Conservation (phyloP, 2,329 filamentous ascomycete species). For the Colletotrichum eleusines region DNA sequence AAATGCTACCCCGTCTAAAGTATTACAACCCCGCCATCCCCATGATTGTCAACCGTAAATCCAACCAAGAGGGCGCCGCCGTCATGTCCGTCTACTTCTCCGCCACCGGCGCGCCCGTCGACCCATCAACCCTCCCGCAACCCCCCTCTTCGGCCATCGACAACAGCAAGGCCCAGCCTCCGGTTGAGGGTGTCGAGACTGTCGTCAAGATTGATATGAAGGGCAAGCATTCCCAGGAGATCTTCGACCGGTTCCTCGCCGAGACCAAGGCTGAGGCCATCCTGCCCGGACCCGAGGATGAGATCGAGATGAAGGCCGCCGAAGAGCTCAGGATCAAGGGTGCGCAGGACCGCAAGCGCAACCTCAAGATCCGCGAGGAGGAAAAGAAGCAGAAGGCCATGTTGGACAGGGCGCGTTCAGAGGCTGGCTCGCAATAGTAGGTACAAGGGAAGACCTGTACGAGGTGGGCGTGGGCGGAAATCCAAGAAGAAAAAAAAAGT, state of each 20-base stretch:
- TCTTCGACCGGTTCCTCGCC: constrained; percentile 71
- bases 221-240: constrained; percentile 68
- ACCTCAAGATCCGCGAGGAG: constrained; percentile 65
- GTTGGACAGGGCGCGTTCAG: constrained; percentile 54
- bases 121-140: constrained; percentile 52
- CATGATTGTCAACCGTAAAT: constrained; percentile 82
- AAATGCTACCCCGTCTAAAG: constrained; percentile 87
- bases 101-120: constrained; percentile 47
- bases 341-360: constrained; percentile 66
- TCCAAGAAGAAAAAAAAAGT: neutral
- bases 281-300: constrained; percentile 69
- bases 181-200: constrained; percentile 60
- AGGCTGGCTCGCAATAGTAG: constrained; percentile 45
- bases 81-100: constrained; percentile 75
- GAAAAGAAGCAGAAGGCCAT: constrained; percentile 71
- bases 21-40: constrained; percentile 90
- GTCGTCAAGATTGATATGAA: constrained; percentile 73
- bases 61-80: constrained; percentile 66
- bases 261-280: constrained; percentile 72
- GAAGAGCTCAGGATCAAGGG: constrained; percentile 65
- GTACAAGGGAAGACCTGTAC: neutral
- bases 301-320: constrained; percentile 67
- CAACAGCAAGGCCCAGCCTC: constrained; percentile 61
- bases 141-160: constrained; percentile 62
- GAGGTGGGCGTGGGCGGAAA: neutral